Evolutionary conservation across 208 protist species (phyloP).

Genomic region (Histomonas meleagridis): DNA sequence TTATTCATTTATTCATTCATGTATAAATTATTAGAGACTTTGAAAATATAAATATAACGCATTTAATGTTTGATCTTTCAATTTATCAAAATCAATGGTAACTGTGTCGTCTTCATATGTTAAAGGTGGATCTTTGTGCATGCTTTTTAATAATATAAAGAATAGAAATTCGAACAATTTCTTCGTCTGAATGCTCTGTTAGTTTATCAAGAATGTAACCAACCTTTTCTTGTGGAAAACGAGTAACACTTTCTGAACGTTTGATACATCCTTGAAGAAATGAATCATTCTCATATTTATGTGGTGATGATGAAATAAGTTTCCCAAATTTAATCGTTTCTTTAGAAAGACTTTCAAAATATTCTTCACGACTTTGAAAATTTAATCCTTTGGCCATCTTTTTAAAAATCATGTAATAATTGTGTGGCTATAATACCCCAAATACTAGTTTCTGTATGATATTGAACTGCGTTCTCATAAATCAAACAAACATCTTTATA

Average conservation of each 20-base stretch:
- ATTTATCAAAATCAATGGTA: neutral
- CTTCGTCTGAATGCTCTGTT: neutral
- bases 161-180: neutral
- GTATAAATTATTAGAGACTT: neutral
- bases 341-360: neutral
- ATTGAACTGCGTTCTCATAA: neutral
- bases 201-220: neutral
- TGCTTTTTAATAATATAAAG: neutral
- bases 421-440: neutral
- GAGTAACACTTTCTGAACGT: neutral
- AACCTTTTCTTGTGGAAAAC: neutral
- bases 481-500: neutral
- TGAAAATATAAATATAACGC: neutral
- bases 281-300: neutral
- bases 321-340: neutral
- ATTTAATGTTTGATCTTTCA: neutral
- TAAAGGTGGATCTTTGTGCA: neutral
- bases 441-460: neutral
- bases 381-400: neutral
- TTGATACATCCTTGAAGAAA: neutral
- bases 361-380: neutral
- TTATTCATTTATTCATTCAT: no score
- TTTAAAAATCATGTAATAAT: neutral
- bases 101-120: neutral
- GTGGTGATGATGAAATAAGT: neutral